phyloP scores from a whole-genome alignment of 768 basidiomycete species.

The Omphalotus guepiniiformis region DNA sequence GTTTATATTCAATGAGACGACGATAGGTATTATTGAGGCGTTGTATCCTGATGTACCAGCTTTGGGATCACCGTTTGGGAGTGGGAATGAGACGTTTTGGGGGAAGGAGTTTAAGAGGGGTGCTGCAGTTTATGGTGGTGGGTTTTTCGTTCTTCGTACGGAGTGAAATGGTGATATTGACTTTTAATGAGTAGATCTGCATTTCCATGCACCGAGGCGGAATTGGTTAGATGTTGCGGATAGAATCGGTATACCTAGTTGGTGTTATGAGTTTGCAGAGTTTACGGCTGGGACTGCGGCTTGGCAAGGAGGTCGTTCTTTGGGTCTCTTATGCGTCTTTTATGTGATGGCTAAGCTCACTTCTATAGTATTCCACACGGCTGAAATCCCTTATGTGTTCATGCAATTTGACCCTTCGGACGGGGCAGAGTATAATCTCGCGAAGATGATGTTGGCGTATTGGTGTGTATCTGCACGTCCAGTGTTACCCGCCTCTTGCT shows the following conservation, averaged over 20 bases:
- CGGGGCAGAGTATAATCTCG: neutral
- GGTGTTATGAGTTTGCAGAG: slow-evolving; percentile 5
- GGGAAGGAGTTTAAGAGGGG: neutral
- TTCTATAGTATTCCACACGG: neutral
- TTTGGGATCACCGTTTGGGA: slow-evolving; percentile 5
- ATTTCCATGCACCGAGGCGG: neutral
- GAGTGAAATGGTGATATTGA: neutral
- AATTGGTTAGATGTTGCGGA: neutral
- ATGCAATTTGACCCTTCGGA: neutral
- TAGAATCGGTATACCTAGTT: neutral
- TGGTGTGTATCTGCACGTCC: neutral
- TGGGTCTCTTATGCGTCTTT: neutral
- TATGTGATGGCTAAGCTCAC: neutral
- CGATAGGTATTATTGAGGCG: slow-evolving; percentile 4
- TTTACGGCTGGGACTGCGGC: neutral
- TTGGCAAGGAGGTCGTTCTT: slow-evolving; percentile 2
- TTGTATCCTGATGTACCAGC: slow-evolving; percentile 6
- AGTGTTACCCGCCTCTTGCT: neutral
- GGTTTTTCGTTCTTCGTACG: neutral
- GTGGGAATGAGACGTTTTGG: slow-evolving; percentile 2
- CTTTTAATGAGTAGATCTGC: neutral
- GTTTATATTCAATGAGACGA: neutral
- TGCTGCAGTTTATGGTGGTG: slow-evolving; percentile 3
- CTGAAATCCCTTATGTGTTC: slow-evolving; percentile 2
- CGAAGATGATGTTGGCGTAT: neutral